Conservation (phyloP, 108 stramenopile genomes). For the Poteriospumella lacustris region DNA sequence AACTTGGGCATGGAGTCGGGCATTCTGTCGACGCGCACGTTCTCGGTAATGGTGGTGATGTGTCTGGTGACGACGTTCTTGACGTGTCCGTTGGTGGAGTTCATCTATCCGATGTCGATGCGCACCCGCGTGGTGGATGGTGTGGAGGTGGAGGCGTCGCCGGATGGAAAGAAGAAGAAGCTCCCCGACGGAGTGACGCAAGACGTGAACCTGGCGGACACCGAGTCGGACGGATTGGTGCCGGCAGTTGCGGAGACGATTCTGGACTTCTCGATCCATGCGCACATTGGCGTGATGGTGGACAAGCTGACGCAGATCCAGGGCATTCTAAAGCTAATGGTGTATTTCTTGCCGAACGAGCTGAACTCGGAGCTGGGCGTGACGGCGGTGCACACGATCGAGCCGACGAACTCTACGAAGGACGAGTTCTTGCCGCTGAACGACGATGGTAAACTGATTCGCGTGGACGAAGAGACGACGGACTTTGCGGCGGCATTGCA, state of each 20-base stretch:
- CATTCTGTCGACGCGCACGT: slow-evolving; percentile 11
- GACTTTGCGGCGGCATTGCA: not conserved
- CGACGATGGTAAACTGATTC: slow-evolving; percentile 2
- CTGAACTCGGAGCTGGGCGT: not conserved
- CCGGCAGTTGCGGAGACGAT: not conserved
- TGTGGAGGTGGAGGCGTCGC: too few species aligned
- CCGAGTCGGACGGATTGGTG: not conserved
- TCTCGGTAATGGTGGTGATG: slow-evolving; percentile 35
- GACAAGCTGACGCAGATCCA: not conserved
- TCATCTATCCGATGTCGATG: slow-evolving; percentile 23
- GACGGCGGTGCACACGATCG: not conserved
- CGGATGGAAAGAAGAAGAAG: too few species aligned
- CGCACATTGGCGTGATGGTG: not conserved
- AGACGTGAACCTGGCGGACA: not conserved
- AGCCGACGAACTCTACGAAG: not conserved
- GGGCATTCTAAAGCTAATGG: not conserved
- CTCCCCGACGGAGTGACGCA: not conserved
- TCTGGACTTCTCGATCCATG: not conserved
- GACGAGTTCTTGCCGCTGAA: not conserved
- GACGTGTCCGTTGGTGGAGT: slow-evolving; percentile 28
- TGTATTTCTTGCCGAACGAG: not conserved
- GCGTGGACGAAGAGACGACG: not conserved
- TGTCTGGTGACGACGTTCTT: slow-evolving; percentile 27
- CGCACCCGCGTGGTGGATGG: not conserved
- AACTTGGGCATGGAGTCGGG: slow-evolving; percentile 37